phyloP scores from a whole-genome alignment of 306 rosid genomes.

The Glycine soja region DNA sequence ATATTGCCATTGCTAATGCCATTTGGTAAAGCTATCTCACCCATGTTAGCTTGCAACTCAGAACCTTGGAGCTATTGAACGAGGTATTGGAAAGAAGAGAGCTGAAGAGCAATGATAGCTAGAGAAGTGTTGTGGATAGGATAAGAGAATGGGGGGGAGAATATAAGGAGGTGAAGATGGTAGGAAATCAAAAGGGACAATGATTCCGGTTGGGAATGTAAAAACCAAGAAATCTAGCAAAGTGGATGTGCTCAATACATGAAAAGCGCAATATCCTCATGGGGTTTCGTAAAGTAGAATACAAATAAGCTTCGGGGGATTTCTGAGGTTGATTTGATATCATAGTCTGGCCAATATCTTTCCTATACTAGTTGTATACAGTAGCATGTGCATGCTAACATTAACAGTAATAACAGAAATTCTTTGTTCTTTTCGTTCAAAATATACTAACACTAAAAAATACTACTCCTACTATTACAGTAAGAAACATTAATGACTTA shows the following conservation, averaged over 20 bases:
- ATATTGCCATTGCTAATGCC: conserved; percentile 60
- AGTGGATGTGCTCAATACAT: conserved; percentile 53
- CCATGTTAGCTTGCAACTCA: conserved; percentile 57
- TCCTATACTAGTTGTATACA: not conserved
- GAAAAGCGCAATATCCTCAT: conserved; percentile 58
- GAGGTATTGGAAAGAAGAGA: conserved; percentile 12
- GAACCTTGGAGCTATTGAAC: conserved; percentile 14
- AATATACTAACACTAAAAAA: conserved; percentile 5
- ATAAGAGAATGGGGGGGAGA: conserved; percentile 47
- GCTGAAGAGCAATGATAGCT: conserved; percentile 28
- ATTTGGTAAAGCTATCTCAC: conserved; percentile 71
- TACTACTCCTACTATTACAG: not conserved
- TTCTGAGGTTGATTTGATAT: conserved; percentile 58
- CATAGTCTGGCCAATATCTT: conserved; percentile 42
- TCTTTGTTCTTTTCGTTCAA: not conserved
- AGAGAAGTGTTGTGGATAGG: conserved; percentile 44
- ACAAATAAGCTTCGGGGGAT: conserved; percentile 33
- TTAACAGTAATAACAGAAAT: conserved; percentile 21
- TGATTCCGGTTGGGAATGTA: conserved; percentile 49
- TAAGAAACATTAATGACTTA: not conserved
- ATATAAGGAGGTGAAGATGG: conserved; percentile 55
- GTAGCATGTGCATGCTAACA: conserved; percentile 32
- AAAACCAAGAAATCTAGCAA: conserved; percentile 46
- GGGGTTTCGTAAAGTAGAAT: conserved; percentile 61
- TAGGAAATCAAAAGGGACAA: conserved; percentile 48